Evolutionary conservation across 495 filamentous ascomycete species (phyloP).

Genomic region (Filosporella fistucella): DNA sequence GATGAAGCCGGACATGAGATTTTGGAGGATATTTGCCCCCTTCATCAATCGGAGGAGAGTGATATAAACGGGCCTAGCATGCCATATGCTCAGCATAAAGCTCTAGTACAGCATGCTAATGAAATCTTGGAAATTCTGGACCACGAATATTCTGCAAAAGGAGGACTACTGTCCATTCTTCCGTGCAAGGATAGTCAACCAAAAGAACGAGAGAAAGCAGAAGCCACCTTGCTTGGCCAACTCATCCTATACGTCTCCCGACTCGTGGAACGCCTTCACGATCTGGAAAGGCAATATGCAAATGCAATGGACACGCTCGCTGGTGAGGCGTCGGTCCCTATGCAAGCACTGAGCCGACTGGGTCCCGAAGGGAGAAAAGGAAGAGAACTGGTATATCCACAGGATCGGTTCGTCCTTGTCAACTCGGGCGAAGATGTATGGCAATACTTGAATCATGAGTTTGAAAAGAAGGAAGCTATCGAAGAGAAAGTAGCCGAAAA

Average conservation of each 20-base stretch:
- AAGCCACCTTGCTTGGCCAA: conserved; percentile 42
- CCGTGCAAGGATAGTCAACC: conserved; percentile 32
- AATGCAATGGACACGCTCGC: conserved; percentile 41
- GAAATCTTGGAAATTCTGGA: conserved; percentile 48
- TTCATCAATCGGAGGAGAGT: conserved; percentile 9
- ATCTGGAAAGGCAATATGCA: conserved; percentile 43
- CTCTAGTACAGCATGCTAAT: conserved; percentile 47
- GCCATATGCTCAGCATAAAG: conserved; percentile 41
- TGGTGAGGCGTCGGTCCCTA: conserved; percentile 42
- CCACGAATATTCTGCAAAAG: conserved; percentile 45
- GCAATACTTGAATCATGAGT: conserved; percentile 32
- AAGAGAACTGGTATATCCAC: conserved; percentile 37
- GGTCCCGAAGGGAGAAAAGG: conserved; percentile 34
- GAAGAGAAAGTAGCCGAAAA: conserved; percentile 24
- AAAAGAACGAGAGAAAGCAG: conserved; percentile 25
- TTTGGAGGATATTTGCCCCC: conserved; percentile 22
- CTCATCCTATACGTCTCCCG: conserved; percentile 42
- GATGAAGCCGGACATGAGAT: not conserved
- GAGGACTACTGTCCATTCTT: conserved; percentile 43
- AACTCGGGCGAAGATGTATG: conserved; percentile 46
- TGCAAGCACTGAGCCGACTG: conserved; percentile 28
- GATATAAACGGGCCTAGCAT: conserved; percentile 1
- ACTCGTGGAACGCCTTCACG: conserved; percentile 41
- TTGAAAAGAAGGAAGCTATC: conserved; percentile 38
- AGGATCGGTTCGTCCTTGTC: conserved; percentile 47